These are phyloP conservation scores for Linum tenue DNA, from an alignment of 345 rosid species.

Conservation along the genomic window DNA sequence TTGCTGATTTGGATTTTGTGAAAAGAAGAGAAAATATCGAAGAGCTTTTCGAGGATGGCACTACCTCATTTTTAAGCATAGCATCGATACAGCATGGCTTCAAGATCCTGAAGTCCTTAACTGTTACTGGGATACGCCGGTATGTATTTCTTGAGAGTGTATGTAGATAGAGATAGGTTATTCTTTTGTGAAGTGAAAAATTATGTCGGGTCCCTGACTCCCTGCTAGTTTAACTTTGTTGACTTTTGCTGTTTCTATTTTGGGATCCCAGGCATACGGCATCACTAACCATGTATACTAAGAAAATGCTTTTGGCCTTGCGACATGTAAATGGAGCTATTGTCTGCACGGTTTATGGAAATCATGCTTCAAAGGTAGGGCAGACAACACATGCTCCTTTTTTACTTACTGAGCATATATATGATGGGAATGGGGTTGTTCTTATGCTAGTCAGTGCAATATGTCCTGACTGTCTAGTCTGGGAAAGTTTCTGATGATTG, in stretches of 20 bases:
- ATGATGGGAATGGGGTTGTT: neutral
- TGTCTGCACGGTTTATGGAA: constrained; percentile 62
- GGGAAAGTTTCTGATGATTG: constrained; percentile 6
- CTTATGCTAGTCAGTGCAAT: neutral
- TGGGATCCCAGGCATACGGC: constrained; percentile 50
- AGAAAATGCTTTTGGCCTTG: constrained; percentile 52
- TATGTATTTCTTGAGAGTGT: constrained; percentile 19
- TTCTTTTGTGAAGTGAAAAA: neutral
- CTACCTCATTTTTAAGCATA: constrained; percentile 76
- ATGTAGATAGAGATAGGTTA: too few species aligned
- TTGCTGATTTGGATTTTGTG: constrained; percentile 92
- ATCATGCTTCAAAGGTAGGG: constrained; percentile 41
- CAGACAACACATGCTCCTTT: neutral
- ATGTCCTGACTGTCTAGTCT: neutral
- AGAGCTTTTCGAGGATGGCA: constrained; percentile 89
- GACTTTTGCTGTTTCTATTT: neutral
- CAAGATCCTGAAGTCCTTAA: constrained; percentile 59
- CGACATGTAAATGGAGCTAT: constrained; percentile 54
- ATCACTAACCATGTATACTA: constrained; percentile 54
- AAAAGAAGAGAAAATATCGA: constrained; percentile 78
- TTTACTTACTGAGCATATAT: too few species aligned
- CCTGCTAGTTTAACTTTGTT: neutral
- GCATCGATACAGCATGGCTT: constrained; percentile 77
- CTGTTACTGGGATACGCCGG: constrained; percentile 55
- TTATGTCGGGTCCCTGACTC: neutral